Conservation (phyloP, 148 eudicot species). For the Limonium bicolor region DNA sequence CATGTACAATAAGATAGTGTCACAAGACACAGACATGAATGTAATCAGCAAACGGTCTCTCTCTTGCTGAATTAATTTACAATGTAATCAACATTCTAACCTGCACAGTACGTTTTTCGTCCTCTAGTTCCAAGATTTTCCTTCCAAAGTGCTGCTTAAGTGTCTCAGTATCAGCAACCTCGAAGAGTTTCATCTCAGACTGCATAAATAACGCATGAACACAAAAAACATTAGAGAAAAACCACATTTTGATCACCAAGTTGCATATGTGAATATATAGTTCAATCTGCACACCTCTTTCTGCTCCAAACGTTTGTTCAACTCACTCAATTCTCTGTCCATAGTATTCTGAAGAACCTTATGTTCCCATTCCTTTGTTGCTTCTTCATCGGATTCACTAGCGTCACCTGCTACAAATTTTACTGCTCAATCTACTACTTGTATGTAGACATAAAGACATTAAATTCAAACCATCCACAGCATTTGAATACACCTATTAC, state of each 20-base stretch:
- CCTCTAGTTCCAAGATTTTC: constrained; percentile 89
- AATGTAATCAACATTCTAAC: constrained; percentile 27
- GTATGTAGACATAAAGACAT: neutral
- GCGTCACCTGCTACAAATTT: constrained; percentile 46
- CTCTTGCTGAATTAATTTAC: constrained; percentile 49
- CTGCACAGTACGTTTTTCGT: constrained; percentile 94
- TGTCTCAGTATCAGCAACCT: constrained; percentile 68
- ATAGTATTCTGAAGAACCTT: constrained; percentile 75
- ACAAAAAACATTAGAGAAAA: too few relatives aligned
- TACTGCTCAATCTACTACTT: constrained; percentile 1
- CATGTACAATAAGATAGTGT: constrained; percentile 1
- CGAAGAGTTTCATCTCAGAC: constrained; percentile 96
- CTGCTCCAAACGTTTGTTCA: constrained; percentile 80
- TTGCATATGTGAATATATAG: too few relatives aligned
- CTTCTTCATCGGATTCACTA: constrained; percentile 81
- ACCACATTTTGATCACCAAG: too few relatives aligned
- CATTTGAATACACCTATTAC: neutral
- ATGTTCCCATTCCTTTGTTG: constrained; percentile 97
- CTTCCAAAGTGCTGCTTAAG: constrained; percentile 98
- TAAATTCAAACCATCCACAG: too few relatives aligned
- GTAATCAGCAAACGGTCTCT: constrained; percentile 66
- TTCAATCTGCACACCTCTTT: constrained; percentile 43
- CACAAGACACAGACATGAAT: neutral
- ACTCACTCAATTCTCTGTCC: constrained; percentile 87
- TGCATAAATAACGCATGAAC: constrained; percentile 32